Evolutionary conservation across 2,329 filamentous ascomycete species (phyloP).

Genomic region (Xylariaceae sp.): DNA sequence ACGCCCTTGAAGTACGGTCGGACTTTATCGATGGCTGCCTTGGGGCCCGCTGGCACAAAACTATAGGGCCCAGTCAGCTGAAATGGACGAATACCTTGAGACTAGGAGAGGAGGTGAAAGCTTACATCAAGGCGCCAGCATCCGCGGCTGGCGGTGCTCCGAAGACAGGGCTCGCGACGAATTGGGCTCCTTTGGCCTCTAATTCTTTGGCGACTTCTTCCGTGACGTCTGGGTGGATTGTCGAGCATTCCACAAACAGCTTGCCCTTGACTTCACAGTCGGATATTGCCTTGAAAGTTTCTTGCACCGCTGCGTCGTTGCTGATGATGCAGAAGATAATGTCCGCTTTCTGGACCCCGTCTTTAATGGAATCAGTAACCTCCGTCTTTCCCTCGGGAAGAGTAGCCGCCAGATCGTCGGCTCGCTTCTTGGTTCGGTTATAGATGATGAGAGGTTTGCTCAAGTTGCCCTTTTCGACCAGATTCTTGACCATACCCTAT

Average conservation of each 20-base stretch:
- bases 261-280: slow-evolving; percentile 60
- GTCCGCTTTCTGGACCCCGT: slow-evolving; percentile 64
- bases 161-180: slow-evolving; percentile 69
- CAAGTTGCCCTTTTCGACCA: slow-evolving; percentile 72
- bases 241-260: slow-evolving; percentile 82
- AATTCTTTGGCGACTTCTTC: slow-evolving; percentile 58
- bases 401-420: slow-evolving; percentile 57
- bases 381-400: slow-evolving; percentile 59
- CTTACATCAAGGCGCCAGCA: slow-evolving; percentile 53
- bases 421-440: slow-evolving; percentile 69
- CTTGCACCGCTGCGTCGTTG: slow-evolving; percentile 69
- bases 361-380: slow-evolving; percentile 59
- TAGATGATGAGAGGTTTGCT: slow-evolving; percentile 70
- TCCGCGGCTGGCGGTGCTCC: slow-evolving; percentile 61
- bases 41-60: slow-evolving; percentile 61
- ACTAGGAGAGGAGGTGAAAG: background rate
- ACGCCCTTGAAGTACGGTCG: slow-evolving; percentile 64
- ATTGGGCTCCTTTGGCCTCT: slow-evolving; percentile 59
- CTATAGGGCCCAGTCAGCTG: slow-evolving; percentile 6
- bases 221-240: slow-evolving; percentile 78
- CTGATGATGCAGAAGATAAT: slow-evolving; percentile 80
- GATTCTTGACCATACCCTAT: slow-evolving; percentile 82
- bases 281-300: slow-evolving; percentile 56
- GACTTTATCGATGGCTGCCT: slow-evolving; percentile 51
- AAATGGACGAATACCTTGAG: background rate